These are phyloP conservation scores for Russula ochroleuca DNA, from an alignment of 768 basidiomycete genomes.

Conservation along the genomic window DNA sequence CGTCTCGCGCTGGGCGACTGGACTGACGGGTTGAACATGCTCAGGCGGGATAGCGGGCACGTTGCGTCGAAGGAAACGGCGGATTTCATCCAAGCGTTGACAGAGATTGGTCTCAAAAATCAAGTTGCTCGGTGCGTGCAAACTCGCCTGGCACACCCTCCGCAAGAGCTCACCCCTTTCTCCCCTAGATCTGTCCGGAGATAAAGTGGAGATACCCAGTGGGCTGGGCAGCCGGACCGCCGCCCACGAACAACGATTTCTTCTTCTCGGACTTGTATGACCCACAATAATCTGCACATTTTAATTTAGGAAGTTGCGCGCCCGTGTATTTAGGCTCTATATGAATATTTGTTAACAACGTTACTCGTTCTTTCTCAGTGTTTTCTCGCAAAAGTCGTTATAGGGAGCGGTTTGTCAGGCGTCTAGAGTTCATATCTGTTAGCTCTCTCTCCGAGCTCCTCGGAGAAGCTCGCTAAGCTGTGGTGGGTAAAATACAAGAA, in stretches of 20 bases:
- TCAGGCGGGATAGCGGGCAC: conserved; percentile 75
- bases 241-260: conserved; percentile 76
- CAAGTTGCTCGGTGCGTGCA: conserved; percentile 70
- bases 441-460: conserved; percentile 6
- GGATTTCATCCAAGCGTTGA: conserved; percentile 79
- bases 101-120: conserved; percentile 91
- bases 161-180: background rate
- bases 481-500: conserved; percentile 16
- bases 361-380: background rate
- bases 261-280: conserved; percentile 67
- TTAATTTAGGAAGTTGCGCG: background rate
- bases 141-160: background rate
- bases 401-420: background rate
- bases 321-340: conserved; percentile 2
- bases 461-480: background rate
- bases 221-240: conserved; percentile 71
- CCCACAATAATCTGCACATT: conserved; percentile 22
- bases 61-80: conserved; percentile 82
- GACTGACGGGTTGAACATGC: conserved; percentile 90
- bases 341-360: background rate
- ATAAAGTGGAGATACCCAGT: conserved; percentile 84
- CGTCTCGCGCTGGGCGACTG: conserved; percentile 81
- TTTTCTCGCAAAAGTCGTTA: background rate
- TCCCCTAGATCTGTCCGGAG: conserved; percentile 75
- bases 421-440: background rate